Base-by-base conservation (phyloP, 768 basidiomycete species). In the Agrocybe chaxingu region DNA sequence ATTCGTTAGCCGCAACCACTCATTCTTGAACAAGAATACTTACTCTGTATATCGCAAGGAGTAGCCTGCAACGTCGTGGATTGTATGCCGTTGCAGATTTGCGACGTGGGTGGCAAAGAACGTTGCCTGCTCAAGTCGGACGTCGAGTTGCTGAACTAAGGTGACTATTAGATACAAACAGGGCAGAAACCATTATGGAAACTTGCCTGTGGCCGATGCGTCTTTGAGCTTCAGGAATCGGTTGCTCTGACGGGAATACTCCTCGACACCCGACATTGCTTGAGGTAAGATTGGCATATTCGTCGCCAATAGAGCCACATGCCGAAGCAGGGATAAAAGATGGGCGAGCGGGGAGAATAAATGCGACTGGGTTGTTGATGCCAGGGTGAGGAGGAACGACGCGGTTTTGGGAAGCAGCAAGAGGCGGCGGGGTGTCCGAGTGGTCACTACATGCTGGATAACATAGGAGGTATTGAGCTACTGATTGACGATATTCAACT, bases 11-110 rank as follows among this genome's bases (percentile, higher is more conserved):
- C 24, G 13, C 36, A 24, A 19, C 41, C 9, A 12, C 1, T n/a
- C n/a, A 42, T 0, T 4, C 33, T 33, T 8, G 36, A 36, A 19
- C 38, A 43, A 5, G 29, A 35, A 1, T 3, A 60, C 75, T 39
- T 54, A 89, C 87, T 78, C 80, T 51, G 89, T 89, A 58, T 93
- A 92, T 44, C 77, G 72, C 3, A 72, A 73, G 35, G 84, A 79
- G 55, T 74, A 78, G 3, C 66, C 57, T 10, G 69, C 62, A 2
- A 75, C 72, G 12, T 71, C 61, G 12, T 63, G 50, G 42, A 70
- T 65, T 30, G 66, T 56, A 35, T 68, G 68, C 48, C 67, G 63
- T 36, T 71, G 64, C 33, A 78, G 68, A 1, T 68, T 62, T 8
- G 70, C 61, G 8, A 75, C 70, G 53, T 78, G 72, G 19, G 67